Base-by-base conservation (phyloP, 2,329 filamentous ascomycete genomes). In the Sphaerulina musiva region DNA sequence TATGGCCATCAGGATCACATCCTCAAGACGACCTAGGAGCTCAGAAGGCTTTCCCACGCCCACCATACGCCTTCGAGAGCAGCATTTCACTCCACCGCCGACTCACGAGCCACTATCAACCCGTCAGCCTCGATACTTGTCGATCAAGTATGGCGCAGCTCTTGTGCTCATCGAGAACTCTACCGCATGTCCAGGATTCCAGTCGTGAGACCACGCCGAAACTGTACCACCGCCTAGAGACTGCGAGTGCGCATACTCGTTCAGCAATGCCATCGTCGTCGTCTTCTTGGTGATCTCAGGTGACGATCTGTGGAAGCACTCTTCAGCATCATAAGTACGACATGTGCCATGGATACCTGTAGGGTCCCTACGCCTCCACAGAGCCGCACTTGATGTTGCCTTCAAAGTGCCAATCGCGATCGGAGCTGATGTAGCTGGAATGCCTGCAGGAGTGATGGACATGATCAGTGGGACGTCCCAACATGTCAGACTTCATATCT, bases 401-500 rank as follows among this genome's bases (percentile, higher is more conserved):
- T 50, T 70, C 68, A 50, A 70, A 68, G 53, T 70, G 68, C 68
- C 68, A 70, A 50, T 70, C 68, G 2, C 60, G 49, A 59, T 70
- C 68, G 32, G 59, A 64, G 7, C 59, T 62, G 41, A 69, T 64
- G 34, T 64, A 69, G 32, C 62, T 61, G 41, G 61, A 49, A 48
- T 67, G 66, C 68, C 34, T 38, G 34, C 34, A n/a, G 12, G 12
- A 38, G 10, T n/a, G 12, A 11, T 38, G 34, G 34, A 29, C 4
- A 29, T 29, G 10, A 38, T 38, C 34, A 38, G 34, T n/a, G 34
- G 34, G 26, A 29, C 5, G 6, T 6, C 26, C 6, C 26, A 29
- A 29, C 26, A 29, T 29, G 26, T 29, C 26, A 38, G 34, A 38
- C 34, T 38, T 38, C 34, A n/a, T n/a, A 10, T 38, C 2, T 11